phyloP scores from a whole-genome alignment of 2,329 filamentous ascomycete genomes.

The Beauveria caledonica region DNA sequence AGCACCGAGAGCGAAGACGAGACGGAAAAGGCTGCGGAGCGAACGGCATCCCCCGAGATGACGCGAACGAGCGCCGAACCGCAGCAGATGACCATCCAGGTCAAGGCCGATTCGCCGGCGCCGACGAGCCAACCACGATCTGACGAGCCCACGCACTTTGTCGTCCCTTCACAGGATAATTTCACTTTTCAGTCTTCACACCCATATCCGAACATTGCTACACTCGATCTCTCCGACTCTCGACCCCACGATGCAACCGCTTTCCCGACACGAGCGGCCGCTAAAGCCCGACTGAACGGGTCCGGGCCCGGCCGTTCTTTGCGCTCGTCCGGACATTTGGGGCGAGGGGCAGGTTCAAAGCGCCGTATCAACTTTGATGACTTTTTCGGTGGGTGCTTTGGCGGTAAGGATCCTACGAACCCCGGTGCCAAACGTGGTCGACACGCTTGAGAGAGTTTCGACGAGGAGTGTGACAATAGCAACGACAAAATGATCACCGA shows the following conservation, averaged over 20 bases:
- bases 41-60: slow-evolving; percentile 49
- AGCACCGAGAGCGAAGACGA: slow-evolving; percentile 64
- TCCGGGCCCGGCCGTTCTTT: slow-evolving; percentile 18
- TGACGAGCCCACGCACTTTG: slow-evolving; percentile 30
- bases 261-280: slow-evolving; percentile 19
- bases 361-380: slow-evolving; percentile 65
- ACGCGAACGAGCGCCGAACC: slow-evolving; percentile 39
- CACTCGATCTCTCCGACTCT: slow-evolving; percentile 50
- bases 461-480: neutral
- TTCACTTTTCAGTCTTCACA: slow-evolving; percentile 65
- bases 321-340: slow-evolving; percentile 36
- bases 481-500: slow-evolving; percentile 13
- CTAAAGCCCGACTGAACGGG: slow-evolving; percentile 22
- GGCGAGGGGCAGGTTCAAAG: slow-evolving; percentile 61
- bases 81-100: slow-evolving; percentile 19
- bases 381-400: slow-evolving; percentile 62
- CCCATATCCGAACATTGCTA: slow-evolving; percentile 52
- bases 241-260: slow-evolving; percentile 31
- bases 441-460: slow-evolving; percentile 27
- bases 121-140: slow-evolving; percentile 19
- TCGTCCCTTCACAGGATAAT: slow-evolving; percentile 47
- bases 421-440: slow-evolving; percentile 42
- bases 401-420: slow-evolving; percentile 52
- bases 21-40: slow-evolving; percentile 48
- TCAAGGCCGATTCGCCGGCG: slow-evolving; percentile 19